Conservation (phyloP, 2,329 filamentous ascomycete genomes). For the Fusarium pininemorale region DNA sequence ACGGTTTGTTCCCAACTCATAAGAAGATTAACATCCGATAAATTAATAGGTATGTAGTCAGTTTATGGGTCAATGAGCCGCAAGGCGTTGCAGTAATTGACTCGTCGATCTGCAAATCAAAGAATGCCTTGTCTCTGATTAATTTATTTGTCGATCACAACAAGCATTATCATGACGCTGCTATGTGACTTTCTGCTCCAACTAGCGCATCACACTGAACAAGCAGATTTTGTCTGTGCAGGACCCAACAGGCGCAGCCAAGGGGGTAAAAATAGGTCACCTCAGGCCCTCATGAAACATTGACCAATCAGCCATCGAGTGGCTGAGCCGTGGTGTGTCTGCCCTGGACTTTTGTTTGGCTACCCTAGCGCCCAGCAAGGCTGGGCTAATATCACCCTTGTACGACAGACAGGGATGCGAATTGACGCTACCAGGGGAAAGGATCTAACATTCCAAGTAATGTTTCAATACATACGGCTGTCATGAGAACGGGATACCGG, state of each 20-base stretch:
- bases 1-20: neutral
- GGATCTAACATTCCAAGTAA: slow-evolving; percentile 7
- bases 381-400: slow-evolving; percentile 25
- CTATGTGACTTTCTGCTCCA: neutral
- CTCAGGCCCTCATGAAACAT: slow-evolving; percentile 19
- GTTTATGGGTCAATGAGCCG: neutral
- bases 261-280: slow-evolving; percentile 32
- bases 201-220: neutral
- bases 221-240: neutral
- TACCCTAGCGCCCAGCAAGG: slow-evolving; percentile 27
- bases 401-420: slow-evolving; percentile 10
- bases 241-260: slow-evolving; percentile 21
- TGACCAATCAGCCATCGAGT: slow-evolving; percentile 21
- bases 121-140: slow-evolving; percentile 23
- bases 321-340: slow-evolving; percentile 21
- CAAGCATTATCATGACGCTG: slow-evolving; percentile 13
- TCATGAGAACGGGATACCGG: neutral
- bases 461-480: slow-evolving; percentile 4
- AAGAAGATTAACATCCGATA: neutral
- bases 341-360: slow-evolving; percentile 4
- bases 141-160: slow-evolving; percentile 22
- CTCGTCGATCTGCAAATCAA: neutral
- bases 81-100: slow-evolving; percentile 5
- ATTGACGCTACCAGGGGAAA: slow-evolving; percentile 25
- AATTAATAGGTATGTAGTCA: neutral